Conservation (phyloP, 352 stramenopile genomes). For the Elongisporangium anandrum region DNA sequence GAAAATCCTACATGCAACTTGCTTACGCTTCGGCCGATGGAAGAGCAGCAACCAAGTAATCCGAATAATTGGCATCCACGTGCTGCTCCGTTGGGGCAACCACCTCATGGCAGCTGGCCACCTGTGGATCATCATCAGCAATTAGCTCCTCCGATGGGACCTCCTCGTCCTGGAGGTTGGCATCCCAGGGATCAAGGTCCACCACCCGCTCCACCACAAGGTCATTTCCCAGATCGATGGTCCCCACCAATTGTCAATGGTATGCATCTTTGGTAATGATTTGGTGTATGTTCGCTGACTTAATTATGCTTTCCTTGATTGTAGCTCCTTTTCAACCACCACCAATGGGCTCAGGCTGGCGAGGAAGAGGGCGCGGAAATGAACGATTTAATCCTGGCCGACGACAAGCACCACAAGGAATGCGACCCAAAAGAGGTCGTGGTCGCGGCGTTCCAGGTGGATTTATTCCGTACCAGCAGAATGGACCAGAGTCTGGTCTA, state of each 20-base stretch:
- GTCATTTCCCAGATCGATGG: conserved; percentile 1
- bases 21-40: conserved; percentile 59
- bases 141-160: background rate
- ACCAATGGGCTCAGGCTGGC: conserved; percentile 19
- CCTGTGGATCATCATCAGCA: background rate
- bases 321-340: conserved; percentile 8
- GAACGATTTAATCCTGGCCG: conserved; percentile 17
- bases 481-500: background rate
- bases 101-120: background rate
- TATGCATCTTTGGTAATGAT: background rate
- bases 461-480: background rate
- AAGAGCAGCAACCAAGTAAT: conserved; percentile 18
- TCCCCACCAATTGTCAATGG: conserved; percentile 9
- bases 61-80: conserved; percentile 7
- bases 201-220: background rate
- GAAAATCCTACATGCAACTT: conserved; percentile 74
- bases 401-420: conserved; percentile 1
- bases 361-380: conserved; percentile 30
- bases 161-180: background rate
- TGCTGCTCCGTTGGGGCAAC: background rate
- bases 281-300: background rate
- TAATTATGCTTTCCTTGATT: background rate
- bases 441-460: background rate
- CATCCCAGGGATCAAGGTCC: background rate
- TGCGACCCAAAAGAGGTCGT: background rate